Evolutionary conservation across 495 filamentous ascomycete genomes (phyloP).

Genomic region (Lasiosphaeria hispida): DNA sequence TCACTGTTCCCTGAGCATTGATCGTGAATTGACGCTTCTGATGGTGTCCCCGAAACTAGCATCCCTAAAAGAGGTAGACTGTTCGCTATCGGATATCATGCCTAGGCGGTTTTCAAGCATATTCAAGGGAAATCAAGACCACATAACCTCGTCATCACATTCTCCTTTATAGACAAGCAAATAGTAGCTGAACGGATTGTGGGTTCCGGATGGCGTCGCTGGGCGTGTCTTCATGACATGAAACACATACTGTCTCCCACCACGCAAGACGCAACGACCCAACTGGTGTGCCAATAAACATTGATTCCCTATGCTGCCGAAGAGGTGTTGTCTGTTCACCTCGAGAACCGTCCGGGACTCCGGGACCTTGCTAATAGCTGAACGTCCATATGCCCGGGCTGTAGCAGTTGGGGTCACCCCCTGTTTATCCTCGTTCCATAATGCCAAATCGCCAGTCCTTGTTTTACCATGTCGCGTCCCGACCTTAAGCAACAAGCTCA

Average conservation of each 20-base stretch:
- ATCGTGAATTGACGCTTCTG: too few species aligned
- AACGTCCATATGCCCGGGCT: constrained; percentile 25
- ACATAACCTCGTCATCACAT: too few species aligned
- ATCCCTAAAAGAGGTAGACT: too few species aligned
- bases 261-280: background rate
- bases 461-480: constrained; percentile 25
- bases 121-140: too few species aligned
- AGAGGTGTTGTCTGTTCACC: constrained; percentile 26
- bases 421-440: constrained; percentile 34
- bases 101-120: too few species aligned
- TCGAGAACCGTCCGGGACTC: constrained; percentile 34
- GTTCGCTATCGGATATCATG: too few species aligned
- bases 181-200: too few species aligned
- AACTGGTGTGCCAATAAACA: constrained; percentile 31
- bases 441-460: constrained; percentile 36
- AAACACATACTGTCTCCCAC: background rate
- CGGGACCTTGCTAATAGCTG: constrained; percentile 32
- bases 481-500: constrained; percentile 35
- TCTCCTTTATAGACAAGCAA: too few species aligned
- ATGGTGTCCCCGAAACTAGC: too few species aligned
- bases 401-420: constrained; percentile 28
- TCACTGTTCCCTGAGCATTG: too few species aligned
- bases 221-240: too few species aligned
- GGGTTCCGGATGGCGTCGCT: too few species aligned
- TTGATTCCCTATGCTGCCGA: constrained; percentile 38